A percentile compares a stretch with the other conserved stretches of the same genome.
Conservation (phyloP, 495 filamentous ascomycete species). For the Penicillium steckii region DNA sequence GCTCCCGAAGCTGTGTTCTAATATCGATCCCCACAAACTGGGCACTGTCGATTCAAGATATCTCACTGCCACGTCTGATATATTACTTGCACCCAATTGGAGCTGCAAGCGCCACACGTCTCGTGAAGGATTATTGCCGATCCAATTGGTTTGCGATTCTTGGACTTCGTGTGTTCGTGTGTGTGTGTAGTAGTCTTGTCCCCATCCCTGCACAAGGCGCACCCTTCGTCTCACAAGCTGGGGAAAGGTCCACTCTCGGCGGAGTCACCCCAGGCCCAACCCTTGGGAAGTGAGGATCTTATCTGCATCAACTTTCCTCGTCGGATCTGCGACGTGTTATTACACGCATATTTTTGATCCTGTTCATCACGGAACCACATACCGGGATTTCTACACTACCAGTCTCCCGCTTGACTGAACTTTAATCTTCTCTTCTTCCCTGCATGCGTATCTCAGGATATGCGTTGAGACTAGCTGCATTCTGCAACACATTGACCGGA, state of each 20-base stretch:
- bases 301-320: conserved; percentile 7
- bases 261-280: conserved; percentile 4
- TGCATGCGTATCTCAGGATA: not conserved
- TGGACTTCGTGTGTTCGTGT: conserved; percentile 3
- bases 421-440: not conserved
- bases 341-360: not conserved
- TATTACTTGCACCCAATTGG: not conserved
- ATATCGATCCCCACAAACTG: conserved; percentile 7
- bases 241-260: conserved; percentile 7
- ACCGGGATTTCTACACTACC: no score
- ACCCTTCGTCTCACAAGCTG: conserved; percentile 17
- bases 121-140: not conserved
- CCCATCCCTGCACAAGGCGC: conserved; percentile 10
- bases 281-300: conserved; percentile 4
- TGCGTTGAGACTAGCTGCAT: not conserved
- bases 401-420: not conserved
- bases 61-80: not conserved
- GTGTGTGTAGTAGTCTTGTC: conserved; percentile 17
- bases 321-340: conserved; percentile 4
- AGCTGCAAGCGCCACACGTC: not conserved
- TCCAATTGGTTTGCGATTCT: conserved; percentile 5
- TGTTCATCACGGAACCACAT: not conserved
- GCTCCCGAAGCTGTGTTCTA: not conserved
- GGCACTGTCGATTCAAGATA: not conserved
- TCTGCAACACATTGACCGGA: no score